Conservation (phyloP, 1,284 basidiomycete genomes). For the Cutaneotrichosporon spelunceum region DNA sequence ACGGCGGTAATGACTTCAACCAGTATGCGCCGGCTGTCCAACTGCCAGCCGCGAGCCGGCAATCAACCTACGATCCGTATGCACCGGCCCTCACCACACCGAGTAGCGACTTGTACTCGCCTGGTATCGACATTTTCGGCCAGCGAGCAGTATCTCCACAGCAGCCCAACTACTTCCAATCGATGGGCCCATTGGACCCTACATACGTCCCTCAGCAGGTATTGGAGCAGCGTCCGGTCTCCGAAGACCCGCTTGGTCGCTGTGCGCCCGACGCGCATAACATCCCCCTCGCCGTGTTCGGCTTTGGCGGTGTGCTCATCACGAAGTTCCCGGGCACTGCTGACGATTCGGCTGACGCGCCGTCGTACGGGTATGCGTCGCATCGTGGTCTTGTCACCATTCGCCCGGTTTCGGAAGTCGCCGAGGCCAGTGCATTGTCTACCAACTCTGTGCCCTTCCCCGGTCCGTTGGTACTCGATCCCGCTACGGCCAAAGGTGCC, state of each 20-base stretch:
- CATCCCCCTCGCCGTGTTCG: constrained; percentile 78
- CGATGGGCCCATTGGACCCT: constrained; percentile 67
- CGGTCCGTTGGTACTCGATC: constrained; percentile 78
- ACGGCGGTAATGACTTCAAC: constrained; percentile 13
- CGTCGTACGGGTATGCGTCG: constrained; percentile 54
- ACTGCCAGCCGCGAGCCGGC: not conserved
- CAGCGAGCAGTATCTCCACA: constrained; percentile 25
- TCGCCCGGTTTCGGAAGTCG: constrained; percentile 63
- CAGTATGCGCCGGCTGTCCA: not conserved
- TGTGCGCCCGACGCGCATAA: constrained; percentile 58
- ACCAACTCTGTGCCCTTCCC: constrained; percentile 64
- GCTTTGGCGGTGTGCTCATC: constrained; percentile 80
- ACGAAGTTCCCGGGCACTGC: constrained; percentile 77
- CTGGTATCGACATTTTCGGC: constrained; percentile 28
- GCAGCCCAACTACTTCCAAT: constrained; percentile 53
- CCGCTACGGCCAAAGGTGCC: constrained; percentile 60
- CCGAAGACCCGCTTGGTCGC: constrained; percentile 75
- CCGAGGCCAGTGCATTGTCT: constrained; percentile 66
- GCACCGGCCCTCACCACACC: not conserved
- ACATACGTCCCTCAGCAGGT: constrained; percentile 55
- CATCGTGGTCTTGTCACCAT: constrained; percentile 67
- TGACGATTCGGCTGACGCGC: constrained; percentile 65
- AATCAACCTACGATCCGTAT: constrained; percentile 8
- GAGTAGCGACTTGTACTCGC: constrained; percentile 17
- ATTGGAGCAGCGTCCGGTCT: constrained; percentile 51